Evolutionary conservation across 352 stramenopile species (phyloP), one percentile per base, ranked within the genome.

Genomic region (Pythium phragmitis): DNA sequence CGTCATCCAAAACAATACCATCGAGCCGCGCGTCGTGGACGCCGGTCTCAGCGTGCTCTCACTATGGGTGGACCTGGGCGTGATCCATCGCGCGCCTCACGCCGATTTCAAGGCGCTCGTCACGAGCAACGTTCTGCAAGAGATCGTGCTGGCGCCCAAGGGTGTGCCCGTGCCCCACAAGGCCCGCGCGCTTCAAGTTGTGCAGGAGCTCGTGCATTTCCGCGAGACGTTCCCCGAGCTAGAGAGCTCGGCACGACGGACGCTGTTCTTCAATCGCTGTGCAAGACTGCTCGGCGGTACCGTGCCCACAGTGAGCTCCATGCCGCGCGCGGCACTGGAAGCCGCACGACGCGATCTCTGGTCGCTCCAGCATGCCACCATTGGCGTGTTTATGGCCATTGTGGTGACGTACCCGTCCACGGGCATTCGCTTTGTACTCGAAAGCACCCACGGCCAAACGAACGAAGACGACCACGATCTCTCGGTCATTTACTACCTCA

Each of bases 261-360:
- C 77, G 16, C 65, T 91, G 33, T 65, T 93, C 12, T 88, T 93
- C 26, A 87, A 92, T 34, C 82, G 82, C 34, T 90, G 80, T 58
- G 79, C 79, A 3, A 82, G 87, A 47, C 81, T 93, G 66, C 61
- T 93, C 47, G 67, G 55, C 7, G 51, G 68, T n/a, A 60, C 52
- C 14, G 45, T 41, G 2, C 47, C 51, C 3, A 14, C 42, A 7
- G 16, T 3, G n/a, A 12, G 19, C 16, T 12, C 59, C 16, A 37
- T 72, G 58, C 23, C 43, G 2, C 34, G 42, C 12, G 16, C 42
- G 3, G 60, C 51, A 14, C 57, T 61, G 21, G 37, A 69, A 51
- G 63, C 63, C 51, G 57, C 57, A 1, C 56, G 43, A 36, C 26
- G 36, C 12, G 65, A 68, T 67, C 14, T 64, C 34, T 60, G 59